Percentiles rank a stretch among this genome's conserved stretches.
phyloP scores from a whole-genome alignment of 2,329 filamentous ascomycete species.

The Dichotomopilus funicola region DNA sequence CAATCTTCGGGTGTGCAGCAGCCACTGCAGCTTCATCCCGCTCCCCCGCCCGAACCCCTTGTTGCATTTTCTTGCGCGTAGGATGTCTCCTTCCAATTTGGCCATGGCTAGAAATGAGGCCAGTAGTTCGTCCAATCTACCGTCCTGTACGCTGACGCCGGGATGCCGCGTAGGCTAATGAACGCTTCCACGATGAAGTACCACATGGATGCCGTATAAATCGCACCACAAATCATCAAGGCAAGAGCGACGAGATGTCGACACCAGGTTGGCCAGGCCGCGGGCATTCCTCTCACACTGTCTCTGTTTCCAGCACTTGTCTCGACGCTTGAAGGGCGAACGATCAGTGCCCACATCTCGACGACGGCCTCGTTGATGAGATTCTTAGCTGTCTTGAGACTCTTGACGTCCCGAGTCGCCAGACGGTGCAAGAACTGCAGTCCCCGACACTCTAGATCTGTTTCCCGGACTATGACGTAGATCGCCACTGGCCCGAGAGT shows the following conservation, averaged over 20 bases:
- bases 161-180: neutral
- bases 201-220: neutral
- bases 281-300: neutral
- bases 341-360: neutral
- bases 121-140: no score
- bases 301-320: neutral
- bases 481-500: neutral
- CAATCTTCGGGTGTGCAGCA: no score
- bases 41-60: no score
- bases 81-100: no score
- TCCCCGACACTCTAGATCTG: neutral
- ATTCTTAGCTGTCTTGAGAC: neutral
- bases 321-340: neutral
- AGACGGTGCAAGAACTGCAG: neutral
- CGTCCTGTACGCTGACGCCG: no score
- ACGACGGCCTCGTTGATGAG: neutral
- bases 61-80: no score
- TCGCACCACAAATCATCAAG: neutral
- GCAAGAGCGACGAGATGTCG: neutral
- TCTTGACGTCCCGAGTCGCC: neutral
- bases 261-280: neutral
- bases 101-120: no score
- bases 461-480: neutral
- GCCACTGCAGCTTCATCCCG: no score
- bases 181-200: neutral